These are phyloP conservation scores for Plasmodium fragile DNA, from an alignment of 169 alveolate species.

Conservation along the genomic window DNA sequence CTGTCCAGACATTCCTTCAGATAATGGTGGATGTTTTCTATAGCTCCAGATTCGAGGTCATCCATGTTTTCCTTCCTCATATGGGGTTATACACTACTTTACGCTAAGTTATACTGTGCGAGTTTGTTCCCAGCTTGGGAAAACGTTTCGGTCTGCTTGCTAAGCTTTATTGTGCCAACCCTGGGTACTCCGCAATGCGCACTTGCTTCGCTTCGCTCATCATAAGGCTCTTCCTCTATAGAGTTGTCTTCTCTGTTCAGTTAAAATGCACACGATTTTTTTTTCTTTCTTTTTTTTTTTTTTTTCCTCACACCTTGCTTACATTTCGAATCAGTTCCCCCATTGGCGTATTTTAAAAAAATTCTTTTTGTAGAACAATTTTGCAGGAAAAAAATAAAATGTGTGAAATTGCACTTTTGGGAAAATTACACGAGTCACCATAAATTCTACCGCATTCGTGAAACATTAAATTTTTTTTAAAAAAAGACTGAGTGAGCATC, in stretches of 20 bases:
- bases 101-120: not conserved
- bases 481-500: not conserved
- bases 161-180: not conserved
- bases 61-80: conserved; percentile 26
- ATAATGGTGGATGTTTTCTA: conserved; percentile 50
- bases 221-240: not conserved
- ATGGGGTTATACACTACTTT: not conserved
- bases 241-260: not conserved
- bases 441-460: not conserved
- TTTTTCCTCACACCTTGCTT: not conserved
- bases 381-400: conserved; percentile 16
- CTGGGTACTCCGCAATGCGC: not conserved
- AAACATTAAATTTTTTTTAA: not conserved
- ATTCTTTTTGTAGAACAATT: not conserved
- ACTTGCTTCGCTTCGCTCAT: not conserved
- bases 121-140: not conserved
- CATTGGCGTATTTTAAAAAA: not conserved
- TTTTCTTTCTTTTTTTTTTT: not conserved
- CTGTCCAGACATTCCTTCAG: conserved; percentile 26
- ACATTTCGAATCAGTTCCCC: not conserved
- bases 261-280: not conserved
- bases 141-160: not conserved
- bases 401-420: conserved; percentile 3
- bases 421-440: conserved; percentile 1
- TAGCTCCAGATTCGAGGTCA: conserved; percentile 25